Percentiles rank a stretch among this genome's conserved stretches.
Conservation (phyloP, 2,329 filamentous ascomycete species). For the Ceratocystis alfenasii region DNA sequence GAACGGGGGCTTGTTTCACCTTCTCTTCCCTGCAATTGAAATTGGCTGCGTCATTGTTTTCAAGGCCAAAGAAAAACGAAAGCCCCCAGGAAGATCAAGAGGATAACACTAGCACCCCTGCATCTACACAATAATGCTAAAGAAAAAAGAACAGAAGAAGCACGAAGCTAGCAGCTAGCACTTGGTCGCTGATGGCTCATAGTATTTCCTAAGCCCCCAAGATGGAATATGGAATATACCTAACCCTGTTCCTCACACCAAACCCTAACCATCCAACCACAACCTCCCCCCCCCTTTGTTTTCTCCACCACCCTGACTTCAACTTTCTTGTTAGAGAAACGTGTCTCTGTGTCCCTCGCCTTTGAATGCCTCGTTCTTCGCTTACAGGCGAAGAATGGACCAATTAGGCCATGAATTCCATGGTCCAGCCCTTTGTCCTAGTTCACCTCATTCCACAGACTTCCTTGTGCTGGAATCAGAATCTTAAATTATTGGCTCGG, state of each 20-base stretch:
- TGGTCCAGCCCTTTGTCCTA: not conserved
- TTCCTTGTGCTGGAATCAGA: no score
- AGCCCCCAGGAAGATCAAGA: not conserved
- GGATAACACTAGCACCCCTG: not conserved
- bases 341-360: not conserved
- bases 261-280: not conserved
- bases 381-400: not conserved
- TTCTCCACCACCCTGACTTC: not conserved
- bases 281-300: not conserved
- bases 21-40: not conserved
- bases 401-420: not conserved
- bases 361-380: not conserved
- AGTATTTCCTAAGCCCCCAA: not conserved
- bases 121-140: not conserved
- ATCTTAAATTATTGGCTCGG: no score
- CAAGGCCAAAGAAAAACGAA: not conserved
- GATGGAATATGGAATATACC: not conserved
- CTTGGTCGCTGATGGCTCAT: not conserved
- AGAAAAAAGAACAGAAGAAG: not conserved
- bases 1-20: not conserved
- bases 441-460: not conserved
- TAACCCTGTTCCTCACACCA: accelerated
- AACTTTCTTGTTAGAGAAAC: not conserved
- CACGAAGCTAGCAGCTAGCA: no score
- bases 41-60: not conserved